Conservation (phyloP, 1,139 yeast species). For the Nakaseomyces sp. region DNA sequence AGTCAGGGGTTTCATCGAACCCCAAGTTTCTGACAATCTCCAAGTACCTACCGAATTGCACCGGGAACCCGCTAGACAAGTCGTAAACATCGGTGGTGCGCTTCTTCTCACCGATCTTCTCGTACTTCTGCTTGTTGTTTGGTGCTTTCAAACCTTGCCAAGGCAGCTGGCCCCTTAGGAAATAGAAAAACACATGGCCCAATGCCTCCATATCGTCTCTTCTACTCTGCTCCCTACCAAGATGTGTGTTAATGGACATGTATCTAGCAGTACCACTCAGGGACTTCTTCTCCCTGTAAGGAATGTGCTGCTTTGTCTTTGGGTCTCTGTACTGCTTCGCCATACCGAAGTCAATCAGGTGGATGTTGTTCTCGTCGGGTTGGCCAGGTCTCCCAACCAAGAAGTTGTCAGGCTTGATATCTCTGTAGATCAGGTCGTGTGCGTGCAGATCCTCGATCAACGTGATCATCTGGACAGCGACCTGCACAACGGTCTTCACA, state of each 20-base stretch:
- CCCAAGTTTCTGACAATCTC: slow-evolving; percentile 61
- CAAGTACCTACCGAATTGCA: slow-evolving; percentile 70
- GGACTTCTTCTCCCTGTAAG: slow-evolving; percentile 92
- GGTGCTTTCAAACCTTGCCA: slow-evolving; percentile 97
- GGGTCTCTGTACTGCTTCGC: slow-evolving; percentile 96
- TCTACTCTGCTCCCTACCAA: slow-evolving; percentile 94
- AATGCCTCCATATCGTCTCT: slow-evolving; percentile 94
- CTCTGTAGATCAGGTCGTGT: slow-evolving; percentile 63
- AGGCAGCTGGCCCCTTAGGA: slow-evolving; percentile 90
- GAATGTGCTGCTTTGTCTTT: slow-evolving; percentile 89
- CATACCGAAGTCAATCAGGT: slow-evolving; percentile 93
- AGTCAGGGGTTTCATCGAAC: slow-evolving; percentile 74
- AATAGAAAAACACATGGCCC: slow-evolving; percentile 91
- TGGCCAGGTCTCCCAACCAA: slow-evolving; percentile 81
- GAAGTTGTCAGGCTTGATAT: slow-evolving; percentile 89
- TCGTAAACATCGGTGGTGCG: slow-evolving; percentile 63
- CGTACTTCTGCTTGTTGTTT: slow-evolving; percentile 72
- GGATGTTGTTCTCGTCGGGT: slow-evolving; percentile 67
- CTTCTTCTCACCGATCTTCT: slow-evolving; percentile 72
- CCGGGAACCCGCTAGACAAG: slow-evolving; percentile 59
- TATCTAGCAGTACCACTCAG: slow-evolving; percentile 97
- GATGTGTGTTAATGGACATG: slow-evolving; percentile 90
- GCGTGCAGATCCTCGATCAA: slow-evolving; percentile 60
- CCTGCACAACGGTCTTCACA: slow-evolving; percentile 63
- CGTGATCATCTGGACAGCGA: slow-evolving; percentile 66